These are phyloP conservation scores for Harringtonia aguacate DNA, from an alignment of 2,329 filamentous ascomycete genomes.

Conservation along the genomic window DNA sequence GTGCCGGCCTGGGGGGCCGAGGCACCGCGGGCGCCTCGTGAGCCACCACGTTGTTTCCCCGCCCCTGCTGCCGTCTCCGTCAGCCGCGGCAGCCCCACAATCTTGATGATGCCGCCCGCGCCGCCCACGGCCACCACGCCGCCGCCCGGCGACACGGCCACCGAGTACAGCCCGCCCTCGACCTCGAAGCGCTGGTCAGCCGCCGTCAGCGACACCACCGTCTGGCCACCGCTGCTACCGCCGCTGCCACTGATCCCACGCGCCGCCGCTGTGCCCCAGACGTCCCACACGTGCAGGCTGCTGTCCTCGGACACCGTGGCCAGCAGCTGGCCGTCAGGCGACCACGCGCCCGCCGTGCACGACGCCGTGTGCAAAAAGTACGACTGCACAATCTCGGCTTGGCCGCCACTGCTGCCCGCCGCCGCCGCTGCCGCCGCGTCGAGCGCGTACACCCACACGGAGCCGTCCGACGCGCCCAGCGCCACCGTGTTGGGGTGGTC, in stretches of 20 bases:
- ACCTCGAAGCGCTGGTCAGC: slow-evolving; percentile 85
- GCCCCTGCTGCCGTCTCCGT: slow-evolving; percentile 9
- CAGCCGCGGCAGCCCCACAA: slow-evolving; percentile 70
- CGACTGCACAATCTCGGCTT: slow-evolving; percentile 75
- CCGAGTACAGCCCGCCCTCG: slow-evolving; percentile 81
- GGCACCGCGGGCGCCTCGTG: neutral
- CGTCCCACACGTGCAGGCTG: slow-evolving; percentile 86
- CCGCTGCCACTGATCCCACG: slow-evolving; percentile 26
- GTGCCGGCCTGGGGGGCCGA: slow-evolving; percentile 26
- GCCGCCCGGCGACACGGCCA: slow-evolving; percentile 72
- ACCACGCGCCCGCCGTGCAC: slow-evolving; percentile 88
- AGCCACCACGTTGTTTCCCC: neutral
- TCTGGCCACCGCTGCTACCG: slow-evolving; percentile 39
- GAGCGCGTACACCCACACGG: slow-evolving; percentile 92
- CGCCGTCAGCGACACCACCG: slow-evolving; percentile 66
- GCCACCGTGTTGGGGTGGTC: slow-evolving; percentile 72
- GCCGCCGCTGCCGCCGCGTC: slow-evolving; percentile 53
- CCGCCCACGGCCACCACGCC: slow-evolving; percentile 78
- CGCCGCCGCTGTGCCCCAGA: slow-evolving; percentile 67
- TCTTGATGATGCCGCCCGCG: slow-evolving; percentile 73
- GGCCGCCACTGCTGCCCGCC: too few relatives aligned
- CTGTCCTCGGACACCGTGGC: slow-evolving; percentile 84
- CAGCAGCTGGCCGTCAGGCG: slow-evolving; percentile 73
- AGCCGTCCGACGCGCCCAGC: slow-evolving; percentile 80
- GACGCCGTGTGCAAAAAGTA: slow-evolving; percentile 84